Base-by-base conservation (phyloP, 441 rosid species). In the Eutrema salsugineum region DNA sequence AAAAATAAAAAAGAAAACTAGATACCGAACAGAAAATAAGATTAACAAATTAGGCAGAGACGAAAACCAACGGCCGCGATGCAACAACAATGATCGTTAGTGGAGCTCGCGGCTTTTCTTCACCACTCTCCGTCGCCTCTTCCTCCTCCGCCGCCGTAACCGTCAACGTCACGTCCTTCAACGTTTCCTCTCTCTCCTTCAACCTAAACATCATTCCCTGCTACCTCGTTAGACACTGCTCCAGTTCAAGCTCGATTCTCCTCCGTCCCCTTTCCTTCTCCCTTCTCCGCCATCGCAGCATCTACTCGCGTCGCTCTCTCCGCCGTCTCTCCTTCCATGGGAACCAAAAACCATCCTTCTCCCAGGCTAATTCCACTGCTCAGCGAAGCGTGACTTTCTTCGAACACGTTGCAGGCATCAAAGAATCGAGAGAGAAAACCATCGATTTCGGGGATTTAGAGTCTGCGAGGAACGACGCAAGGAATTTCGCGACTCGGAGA, bases 371-470 rank as follows among this genome's bases (percentile, higher is more conserved):
- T 19, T 53, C 65, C 4, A 6, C 79, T 1, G 20, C 60, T 63
- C 76, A 58, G 2, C 75, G 66, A 5, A 44, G n/a, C 60, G 44
- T 72, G 32, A 77, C 79, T 83, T 88, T 80, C 78, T 76, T 83
- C 86, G 84, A 86, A 70, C 89, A 85, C 43, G n/a, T 82, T 63
- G 65, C 68, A 32, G 60, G 60, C 74, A 16, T 48, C 5, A 32
- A 44, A 1, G 77, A 62, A 40, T 47, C 61, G 14, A 32, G 55
- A 6, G 67, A 57, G 12, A 54, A 58, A 43, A 79, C 56, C 71
- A 60, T 3, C 9, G 77, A 61, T 55, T 85, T 86, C 7, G 85
- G 87, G 0, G 71, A 65, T 32, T 64, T 66, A 9, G 74, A 50
- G 17, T 22, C 70, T 3, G 79, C 85, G 22, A 79, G 81, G 48